These are phyloP conservation scores for Saitozyma sp. DNA, from an alignment of 768 basidiomycete genomes.

Conservation along the genomic window DNA sequence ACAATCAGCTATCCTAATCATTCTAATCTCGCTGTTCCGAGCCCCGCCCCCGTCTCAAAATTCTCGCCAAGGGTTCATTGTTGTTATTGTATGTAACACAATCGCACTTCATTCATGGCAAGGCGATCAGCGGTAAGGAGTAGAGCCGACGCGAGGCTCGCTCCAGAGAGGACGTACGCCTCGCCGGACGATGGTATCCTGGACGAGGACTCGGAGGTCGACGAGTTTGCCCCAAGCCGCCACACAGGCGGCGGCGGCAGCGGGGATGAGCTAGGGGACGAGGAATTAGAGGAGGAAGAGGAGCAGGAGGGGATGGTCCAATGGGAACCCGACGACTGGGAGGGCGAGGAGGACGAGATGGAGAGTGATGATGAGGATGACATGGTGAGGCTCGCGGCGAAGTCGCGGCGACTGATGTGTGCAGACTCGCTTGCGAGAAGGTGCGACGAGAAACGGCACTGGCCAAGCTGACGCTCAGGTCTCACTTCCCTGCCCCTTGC, in stretches of 20 bases:
- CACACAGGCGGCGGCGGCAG: constrained; percentile 15
- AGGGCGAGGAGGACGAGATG: constrained; percentile 32
- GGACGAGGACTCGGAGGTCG: constrained; percentile 47
- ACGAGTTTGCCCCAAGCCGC: constrained; percentile 46
- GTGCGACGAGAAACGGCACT: constrained; percentile 20
- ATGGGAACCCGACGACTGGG: constrained; percentile 41
- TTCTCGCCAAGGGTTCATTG: no score
- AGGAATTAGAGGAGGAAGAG: constrained; percentile 22
- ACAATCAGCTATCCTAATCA: no score
- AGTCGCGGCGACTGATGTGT: not conserved
- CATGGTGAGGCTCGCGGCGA: constrained; percentile 10
- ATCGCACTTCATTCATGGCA: no score
- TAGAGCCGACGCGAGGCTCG: not conserved
- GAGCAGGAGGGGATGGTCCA: constrained; percentile 33
- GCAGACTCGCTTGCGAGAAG: constrained; percentile 34
- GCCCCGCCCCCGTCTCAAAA: no score
- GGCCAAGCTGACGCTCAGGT: constrained; percentile 7
- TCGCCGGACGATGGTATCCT: constrained; percentile 29
- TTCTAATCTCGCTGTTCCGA: no score
- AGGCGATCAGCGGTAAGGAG: no score
- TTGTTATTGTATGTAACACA: no score
- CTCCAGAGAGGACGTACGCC: not conserved
- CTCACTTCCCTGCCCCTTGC: constrained; percentile 60
- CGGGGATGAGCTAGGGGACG: constrained; percentile 20
- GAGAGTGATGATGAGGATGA: constrained; percentile 21